Evolutionary conservation across 129 eudicot species (phyloP), one percentile per base, ranked within the genome.

Genomic region (Artemisia annua): DNA sequence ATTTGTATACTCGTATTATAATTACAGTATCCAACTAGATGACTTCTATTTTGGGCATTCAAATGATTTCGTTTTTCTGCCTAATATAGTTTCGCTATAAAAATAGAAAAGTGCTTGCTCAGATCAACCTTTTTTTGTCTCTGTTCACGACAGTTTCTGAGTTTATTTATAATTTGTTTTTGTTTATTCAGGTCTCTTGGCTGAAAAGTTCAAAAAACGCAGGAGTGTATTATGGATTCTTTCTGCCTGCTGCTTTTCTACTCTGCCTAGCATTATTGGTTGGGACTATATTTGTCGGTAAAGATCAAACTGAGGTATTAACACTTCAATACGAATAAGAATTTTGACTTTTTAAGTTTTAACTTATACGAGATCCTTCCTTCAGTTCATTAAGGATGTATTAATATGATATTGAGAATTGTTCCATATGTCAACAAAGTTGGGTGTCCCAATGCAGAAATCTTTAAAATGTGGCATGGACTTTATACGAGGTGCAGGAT

Each of bases 181-280:
- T 50, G 48, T 6, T 68, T 9, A 59, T 59, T 22, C 77, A 91
- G 96, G 77, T 67, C 54, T 74, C 74, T 58, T 28, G 80, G 71
- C 61, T 79, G 75, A 78, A 75, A 52, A 84, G 67, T 59, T 61
- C 81, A 63, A 86, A 76, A 62, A 60, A 35, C 58, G 66, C 79
- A 49, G 79, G 96, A 71, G 69, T 82, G 50, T 82, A 76, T 71
- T 56, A 82, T 66, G 79, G 85, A 73, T 58, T 72, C 57, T 26
- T 78, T 64, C 70, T 86, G 77, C 80, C 84, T 35, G 79, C 86
- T 44, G 81, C 71, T 71, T 88, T 80, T 76, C 69, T 91, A 18
- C 82, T 91, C 59, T 83, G 79, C 80, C 61, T 85, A 10, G 65
- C 82, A 14, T 70, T 84, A 68, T 55, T 83, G 64, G 64, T 81